Evolutionary conservation across 2,329 filamentous ascomycete species (phyloP).

Genomic region (Penicillium brasilianum): DNA sequence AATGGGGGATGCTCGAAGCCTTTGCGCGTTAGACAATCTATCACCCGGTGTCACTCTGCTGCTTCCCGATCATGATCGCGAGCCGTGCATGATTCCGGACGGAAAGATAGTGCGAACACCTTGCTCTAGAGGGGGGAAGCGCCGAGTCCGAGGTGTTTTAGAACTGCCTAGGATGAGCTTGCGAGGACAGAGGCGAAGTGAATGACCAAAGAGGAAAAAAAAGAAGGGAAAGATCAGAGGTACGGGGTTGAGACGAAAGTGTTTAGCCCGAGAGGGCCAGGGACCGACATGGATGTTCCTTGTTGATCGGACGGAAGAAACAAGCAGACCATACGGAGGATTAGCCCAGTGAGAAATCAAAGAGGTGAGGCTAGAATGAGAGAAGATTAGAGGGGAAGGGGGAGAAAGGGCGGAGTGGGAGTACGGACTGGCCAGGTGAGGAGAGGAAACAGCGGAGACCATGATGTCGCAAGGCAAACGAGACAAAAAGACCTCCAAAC

Average conservation of each 20-base stretch:
- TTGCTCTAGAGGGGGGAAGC: slow-evolving; percentile 1
- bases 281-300: slow-evolving; percentile 24
- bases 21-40: slow-evolving; percentile 28
- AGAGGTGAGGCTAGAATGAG: not conserved
- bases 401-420: not conserved
- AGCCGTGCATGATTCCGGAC: slow-evolving; percentile 17
- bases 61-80: slow-evolving; percentile 28
- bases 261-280: slow-evolving; percentile 1
- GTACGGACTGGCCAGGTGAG: not conserved
- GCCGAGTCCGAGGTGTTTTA: slow-evolving; percentile 30
- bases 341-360: slow-evolving; percentile 9
- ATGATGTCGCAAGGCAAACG: no score
- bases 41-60: slow-evolving; percentile 32
- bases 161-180: slow-evolving; percentile 17
- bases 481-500: not conserved
- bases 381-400: not conserved
- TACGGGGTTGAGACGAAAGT: not conserved
- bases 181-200: not conserved
- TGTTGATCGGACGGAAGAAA: slow-evolving; percentile 15
- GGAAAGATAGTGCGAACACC: slow-evolving; percentile 7
- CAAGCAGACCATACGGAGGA: slow-evolving; percentile 6
- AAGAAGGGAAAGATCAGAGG: not conserved
- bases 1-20: slow-evolving; percentile 22
- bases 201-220: not conserved
- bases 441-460: no score